Conservation (phyloP, 495 filamentous ascomycete genomes). For the Lophium mytilinum region DNA sequence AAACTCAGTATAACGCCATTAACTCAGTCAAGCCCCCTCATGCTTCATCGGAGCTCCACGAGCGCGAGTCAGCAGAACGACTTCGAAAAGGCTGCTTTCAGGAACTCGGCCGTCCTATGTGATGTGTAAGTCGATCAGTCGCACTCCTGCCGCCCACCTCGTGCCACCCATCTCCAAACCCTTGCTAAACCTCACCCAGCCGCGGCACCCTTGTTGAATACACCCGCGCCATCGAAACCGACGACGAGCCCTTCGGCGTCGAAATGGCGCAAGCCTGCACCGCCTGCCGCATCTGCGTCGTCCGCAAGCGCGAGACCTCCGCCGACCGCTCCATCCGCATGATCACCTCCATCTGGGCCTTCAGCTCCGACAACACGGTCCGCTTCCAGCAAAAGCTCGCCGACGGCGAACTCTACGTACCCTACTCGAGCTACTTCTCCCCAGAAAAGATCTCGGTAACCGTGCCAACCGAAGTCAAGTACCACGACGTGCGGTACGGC, state of each 20-base stretch:
- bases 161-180: not conserved
- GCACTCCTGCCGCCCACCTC: not conserved
- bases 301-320: constrained; percentile 28
- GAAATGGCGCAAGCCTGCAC: constrained; percentile 26
- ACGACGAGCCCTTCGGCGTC: constrained; percentile 23
- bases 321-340: constrained; percentile 21
- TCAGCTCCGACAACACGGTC: constrained; percentile 31
- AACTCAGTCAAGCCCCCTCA: constrained; percentile 1
- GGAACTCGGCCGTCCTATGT: constrained; percentile 34
- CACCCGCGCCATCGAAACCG: constrained; percentile 24
- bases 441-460: constrained; percentile 32
- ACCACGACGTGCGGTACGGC: constrained; percentile 25
- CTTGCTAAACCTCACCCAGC: constrained; percentile 4
- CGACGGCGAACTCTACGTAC: constrained; percentile 31
- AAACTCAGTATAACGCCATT: constrained; percentile 8
- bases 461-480: constrained; percentile 25
- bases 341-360: constrained; percentile 34
- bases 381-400: constrained; percentile 34
- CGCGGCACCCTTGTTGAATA: constrained; percentile 30
- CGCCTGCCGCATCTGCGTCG: constrained; percentile 26
- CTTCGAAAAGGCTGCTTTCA: constrained; percentile 32
- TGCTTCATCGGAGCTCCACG: constrained; percentile 17
- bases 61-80: constrained; percentile 20
- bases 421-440: constrained; percentile 34
- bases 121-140: constrained; percentile 26